A percentile compares a stretch with the other conserved stretches of the same genome.
These are phyloP conservation scores for Karstenula rhodostoma DNA, from an alignment of 2,329 filamentous ascomycete species.

Conservation along the genomic window DNA sequence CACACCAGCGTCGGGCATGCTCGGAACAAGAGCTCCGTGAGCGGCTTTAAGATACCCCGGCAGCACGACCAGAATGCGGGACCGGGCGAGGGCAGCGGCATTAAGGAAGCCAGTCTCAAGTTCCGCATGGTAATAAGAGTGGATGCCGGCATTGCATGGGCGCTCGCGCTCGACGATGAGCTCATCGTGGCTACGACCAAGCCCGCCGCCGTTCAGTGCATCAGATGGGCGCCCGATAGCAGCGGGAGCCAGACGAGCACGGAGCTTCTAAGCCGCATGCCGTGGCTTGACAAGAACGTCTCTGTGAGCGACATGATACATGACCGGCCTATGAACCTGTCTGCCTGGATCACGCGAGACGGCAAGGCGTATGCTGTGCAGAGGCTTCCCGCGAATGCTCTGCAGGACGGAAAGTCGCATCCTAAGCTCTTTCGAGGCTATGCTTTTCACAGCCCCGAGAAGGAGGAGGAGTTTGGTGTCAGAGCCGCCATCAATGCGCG, in stretches of 20 bases:
- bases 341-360: constrained; percentile 89
- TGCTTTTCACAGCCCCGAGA: constrained; percentile 82
- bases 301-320: constrained; percentile 86
- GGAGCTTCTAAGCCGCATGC: constrained; percentile 86
- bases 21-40: constrained; percentile 58
- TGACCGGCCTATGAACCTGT: constrained; percentile 94
- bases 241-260: constrained; percentile 86
- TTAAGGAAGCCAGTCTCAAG: constrained; percentile 85
- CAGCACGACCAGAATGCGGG: constrained; percentile 59
- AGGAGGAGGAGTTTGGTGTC: constrained; percentile 67
- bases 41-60: constrained; percentile 48
- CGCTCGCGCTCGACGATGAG: constrained; percentile 89
- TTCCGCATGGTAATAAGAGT: constrained; percentile 99
- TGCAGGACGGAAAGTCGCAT: constrained; percentile 55
- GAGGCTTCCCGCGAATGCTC: constrained; percentile 56
- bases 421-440: constrained; percentile 85
- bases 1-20: constrained; percentile 56
- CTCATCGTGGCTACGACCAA: constrained; percentile 90
- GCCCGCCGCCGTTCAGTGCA: constrained; percentile 94
- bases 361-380: constrained; percentile 93
- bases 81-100: constrained; percentile 80
- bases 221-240: constrained; percentile 88
- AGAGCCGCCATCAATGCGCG: constrained; percentile 89
- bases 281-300: constrained; percentile 81
- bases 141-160: constrained; percentile 90